These are phyloP conservation scores for Cryptococcus neoformans DNA, from an alignment of 1,284 basidiomycete species.

Conservation along the genomic window DNA sequence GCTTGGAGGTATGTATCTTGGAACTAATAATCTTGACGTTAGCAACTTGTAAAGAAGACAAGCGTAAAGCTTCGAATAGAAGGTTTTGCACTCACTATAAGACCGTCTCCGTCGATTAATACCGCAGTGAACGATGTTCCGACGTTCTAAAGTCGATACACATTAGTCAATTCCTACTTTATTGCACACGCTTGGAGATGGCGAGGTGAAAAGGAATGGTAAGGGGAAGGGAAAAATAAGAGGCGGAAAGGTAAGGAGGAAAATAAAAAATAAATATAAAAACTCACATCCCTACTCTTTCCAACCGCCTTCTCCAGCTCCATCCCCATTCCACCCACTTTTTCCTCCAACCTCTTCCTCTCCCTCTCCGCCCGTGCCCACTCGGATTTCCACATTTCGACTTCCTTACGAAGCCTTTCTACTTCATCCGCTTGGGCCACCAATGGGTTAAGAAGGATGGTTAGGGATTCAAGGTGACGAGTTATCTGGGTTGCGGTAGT, in stretches of 20 bases:
- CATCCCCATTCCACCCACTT: constrained; percentile 13
- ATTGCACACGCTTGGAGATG: background rate
- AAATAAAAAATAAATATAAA: background rate
- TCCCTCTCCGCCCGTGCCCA: constrained; percentile 31
- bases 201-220: background rate
- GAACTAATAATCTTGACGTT: constrained; percentile 21
- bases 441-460: constrained; percentile 22
- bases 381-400: constrained; percentile 37
- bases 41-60: background rate
- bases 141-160: constrained; percentile 1
- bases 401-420: constrained; percentile 40
- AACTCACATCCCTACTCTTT: background rate
- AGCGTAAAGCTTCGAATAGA: background rate
- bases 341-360: constrained; percentile 30
- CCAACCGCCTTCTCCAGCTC: constrained; percentile 1
- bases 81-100: constrained; percentile 30
- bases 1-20: constrained; percentile 25
- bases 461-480: constrained; percentile 27
- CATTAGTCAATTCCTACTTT: background rate
- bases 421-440: constrained; percentile 28
- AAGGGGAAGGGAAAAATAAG: background rate
- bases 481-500: background rate
- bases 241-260: background rate
- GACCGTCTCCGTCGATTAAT: constrained; percentile 42
- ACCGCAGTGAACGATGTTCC: constrained; percentile 31